These are phyloP conservation scores for Aspergillus carbonarius DNA, from an alignment of 2,329 filamentous ascomycete species.

Conservation along the genomic window DNA sequence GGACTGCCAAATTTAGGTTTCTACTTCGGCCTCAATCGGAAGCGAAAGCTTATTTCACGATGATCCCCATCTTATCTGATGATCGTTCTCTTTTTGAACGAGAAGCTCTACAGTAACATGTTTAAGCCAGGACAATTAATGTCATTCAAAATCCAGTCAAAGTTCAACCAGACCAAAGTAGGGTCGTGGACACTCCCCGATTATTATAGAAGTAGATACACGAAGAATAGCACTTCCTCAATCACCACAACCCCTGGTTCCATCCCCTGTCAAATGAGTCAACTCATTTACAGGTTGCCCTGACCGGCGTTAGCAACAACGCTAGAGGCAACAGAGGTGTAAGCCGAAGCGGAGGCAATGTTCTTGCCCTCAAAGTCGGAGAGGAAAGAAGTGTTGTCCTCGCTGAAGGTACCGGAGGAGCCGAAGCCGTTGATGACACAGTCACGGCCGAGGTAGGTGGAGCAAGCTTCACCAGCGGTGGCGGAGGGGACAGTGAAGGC, in stretches of 20 bases:
- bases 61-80: no score
- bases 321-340: conserved; percentile 36
- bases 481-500: conserved; percentile 39
- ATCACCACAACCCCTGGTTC: background rate
- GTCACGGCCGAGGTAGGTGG: conserved; percentile 47
- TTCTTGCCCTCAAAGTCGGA: conserved; percentile 54
- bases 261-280: background rate
- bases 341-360: conserved; percentile 47
- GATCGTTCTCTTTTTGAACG: no score
- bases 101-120: background rate
- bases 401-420: conserved; percentile 33
- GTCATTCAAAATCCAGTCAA: background rate
- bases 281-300: conserved; percentile 40
- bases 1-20: no score
- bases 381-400: conserved; percentile 51
- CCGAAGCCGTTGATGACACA: conserved; percentile 55
- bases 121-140: background rate
- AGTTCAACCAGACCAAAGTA: background rate
- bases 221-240: background rate
- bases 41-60: no score
- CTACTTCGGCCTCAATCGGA: no score
- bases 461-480: conserved; percentile 44
- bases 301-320: conserved; percentile 48
- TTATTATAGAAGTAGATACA: background rate
- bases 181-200: background rate